These are phyloP conservation scores for Phlyctochytrium bullatum DNA, from an alignment of 192 early-diverging fungal species.

Conservation along the genomic window DNA sequence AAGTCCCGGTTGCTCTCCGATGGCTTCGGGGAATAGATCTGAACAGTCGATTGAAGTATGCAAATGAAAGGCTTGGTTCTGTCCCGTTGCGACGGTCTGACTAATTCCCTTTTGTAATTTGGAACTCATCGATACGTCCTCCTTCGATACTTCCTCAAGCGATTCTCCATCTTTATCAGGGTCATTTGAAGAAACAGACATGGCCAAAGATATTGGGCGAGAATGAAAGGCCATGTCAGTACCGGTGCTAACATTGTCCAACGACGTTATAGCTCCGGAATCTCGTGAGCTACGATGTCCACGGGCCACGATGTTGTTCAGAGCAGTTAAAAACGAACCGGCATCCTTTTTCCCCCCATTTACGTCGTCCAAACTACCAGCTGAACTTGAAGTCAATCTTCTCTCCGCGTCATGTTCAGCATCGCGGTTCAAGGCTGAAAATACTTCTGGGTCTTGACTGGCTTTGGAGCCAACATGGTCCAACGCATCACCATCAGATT, in stretches of 20 bases:
- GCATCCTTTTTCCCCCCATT: constrained; percentile 2
- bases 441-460: too few relatives aligned
- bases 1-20: constrained; percentile 21
- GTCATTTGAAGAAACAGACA: background rate
- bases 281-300: background rate
- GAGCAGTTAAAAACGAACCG: background rate
- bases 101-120: too few relatives aligned
- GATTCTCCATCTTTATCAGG: background rate
- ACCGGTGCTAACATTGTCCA: background rate
- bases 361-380: background rate
- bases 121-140: background rate
- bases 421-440: too few relatives aligned
- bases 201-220: background rate
- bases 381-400: too few relatives aligned
- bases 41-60: constrained; percentile 28
- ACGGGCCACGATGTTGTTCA: constrained; percentile 1
- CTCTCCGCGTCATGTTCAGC: too few relatives aligned
- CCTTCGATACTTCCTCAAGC: background rate
- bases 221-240: background rate
- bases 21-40: constrained; percentile 35
- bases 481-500: too few relatives aligned
- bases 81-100: too few relatives aligned
- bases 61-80: too few relatives aligned
- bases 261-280: background rate
- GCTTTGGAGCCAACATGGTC: too few relatives aligned